These are phyloP conservation scores for Chaetomium cochliodes DNA, from an alignment of 495 filamentous ascomycete species.

Conservation along the genomic window DNA sequence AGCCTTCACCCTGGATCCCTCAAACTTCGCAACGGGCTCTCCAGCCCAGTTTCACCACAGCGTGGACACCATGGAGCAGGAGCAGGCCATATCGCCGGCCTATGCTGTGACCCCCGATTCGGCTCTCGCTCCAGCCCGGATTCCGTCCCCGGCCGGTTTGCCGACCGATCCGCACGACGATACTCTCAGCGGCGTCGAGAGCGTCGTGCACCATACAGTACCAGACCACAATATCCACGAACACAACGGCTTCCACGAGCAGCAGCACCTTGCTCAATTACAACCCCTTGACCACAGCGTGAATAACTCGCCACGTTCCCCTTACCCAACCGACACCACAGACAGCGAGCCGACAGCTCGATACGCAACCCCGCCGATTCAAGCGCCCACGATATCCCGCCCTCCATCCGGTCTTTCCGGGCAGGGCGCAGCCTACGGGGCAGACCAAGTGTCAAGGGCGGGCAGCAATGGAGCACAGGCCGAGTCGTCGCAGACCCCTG, in stretches of 20 bases:
- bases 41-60: slow-evolving; percentile 53
- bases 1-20: slow-evolving; percentile 49
- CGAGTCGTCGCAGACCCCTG: slow-evolving; percentile 45
- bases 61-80: slow-evolving; percentile 51
- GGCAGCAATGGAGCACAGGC: slow-evolving; percentile 41
- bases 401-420: slow-evolving; percentile 53
- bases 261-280: slow-evolving; percentile 35
- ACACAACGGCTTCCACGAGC: slow-evolving; percentile 29
- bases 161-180: slow-evolving; percentile 42
- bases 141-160: slow-evolving; percentile 8
- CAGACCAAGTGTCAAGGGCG: slow-evolving; percentile 38
- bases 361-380: slow-evolving; percentile 43
- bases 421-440: slow-evolving; percentile 32
- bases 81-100: slow-evolving; percentile 26
- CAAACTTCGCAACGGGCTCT: slow-evolving; percentile 47
- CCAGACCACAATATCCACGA: slow-evolving; percentile 21
- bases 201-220: slow-evolving; percentile 29
- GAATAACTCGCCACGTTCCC: slow-evolving; percentile 32
- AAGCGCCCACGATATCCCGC: slow-evolving; percentile 43
- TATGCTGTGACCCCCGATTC: background rate
- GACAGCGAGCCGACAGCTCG: slow-evolving; percentile 42
- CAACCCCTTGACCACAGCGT: slow-evolving; percentile 44
- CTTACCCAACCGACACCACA: slow-evolving; percentile 32
- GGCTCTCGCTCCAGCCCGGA: background rate
- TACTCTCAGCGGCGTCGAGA: slow-evolving; percentile 43